Conservation (phyloP, 2,329 filamentous ascomycete species). For the Claviceps sp. region DNA sequence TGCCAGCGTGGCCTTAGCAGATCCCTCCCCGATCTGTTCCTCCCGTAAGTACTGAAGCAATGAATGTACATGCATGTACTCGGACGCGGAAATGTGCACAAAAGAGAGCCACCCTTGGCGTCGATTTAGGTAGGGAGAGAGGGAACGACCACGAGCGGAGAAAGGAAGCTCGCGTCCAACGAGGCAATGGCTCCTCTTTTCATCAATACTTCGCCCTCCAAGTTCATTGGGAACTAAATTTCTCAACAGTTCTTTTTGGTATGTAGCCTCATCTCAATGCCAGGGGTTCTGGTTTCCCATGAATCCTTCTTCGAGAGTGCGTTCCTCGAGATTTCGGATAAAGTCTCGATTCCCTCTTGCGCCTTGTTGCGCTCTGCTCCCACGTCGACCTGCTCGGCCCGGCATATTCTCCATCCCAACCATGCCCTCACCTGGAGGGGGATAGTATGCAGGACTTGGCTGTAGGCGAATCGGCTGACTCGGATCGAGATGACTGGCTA, state of each 20-base stretch:
- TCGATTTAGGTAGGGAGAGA: background rate
- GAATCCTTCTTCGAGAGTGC: slow-evolving; percentile 86
- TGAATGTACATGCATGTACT: background rate
- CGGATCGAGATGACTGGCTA: slow-evolving; percentile 90
- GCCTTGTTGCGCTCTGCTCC: slow-evolving; percentile 55
- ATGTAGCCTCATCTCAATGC: slow-evolving; percentile 41
- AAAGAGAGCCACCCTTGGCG: background rate
- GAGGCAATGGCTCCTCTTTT: background rate
- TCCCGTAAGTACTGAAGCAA: background rate
- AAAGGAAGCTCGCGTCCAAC: background rate
- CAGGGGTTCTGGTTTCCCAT: slow-evolving; percentile 52
- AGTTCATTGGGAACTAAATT: background rate
- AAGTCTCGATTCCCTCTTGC: slow-evolving; percentile 65
- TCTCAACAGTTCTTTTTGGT: background rate
- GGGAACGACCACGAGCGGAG: background rate
- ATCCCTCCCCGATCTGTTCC: background rate
- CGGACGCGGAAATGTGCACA: background rate
- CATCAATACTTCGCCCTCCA: background rate
- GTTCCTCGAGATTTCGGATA: slow-evolving; percentile 86
- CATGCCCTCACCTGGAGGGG: slow-evolving; percentile 76
- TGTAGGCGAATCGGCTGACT: slow-evolving; percentile 88
- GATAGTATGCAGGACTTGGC: slow-evolving; percentile 93
- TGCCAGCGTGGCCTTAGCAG: background rate
- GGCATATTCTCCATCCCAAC: slow-evolving; percentile 46
- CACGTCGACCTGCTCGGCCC: slow-evolving; percentile 52